Evolutionary conservation across 768 basidiomycete genomes (phyloP), one percentile per base, ranked within the genome.

Genomic region (Krasilnikovozyma curviuscula): DNA sequence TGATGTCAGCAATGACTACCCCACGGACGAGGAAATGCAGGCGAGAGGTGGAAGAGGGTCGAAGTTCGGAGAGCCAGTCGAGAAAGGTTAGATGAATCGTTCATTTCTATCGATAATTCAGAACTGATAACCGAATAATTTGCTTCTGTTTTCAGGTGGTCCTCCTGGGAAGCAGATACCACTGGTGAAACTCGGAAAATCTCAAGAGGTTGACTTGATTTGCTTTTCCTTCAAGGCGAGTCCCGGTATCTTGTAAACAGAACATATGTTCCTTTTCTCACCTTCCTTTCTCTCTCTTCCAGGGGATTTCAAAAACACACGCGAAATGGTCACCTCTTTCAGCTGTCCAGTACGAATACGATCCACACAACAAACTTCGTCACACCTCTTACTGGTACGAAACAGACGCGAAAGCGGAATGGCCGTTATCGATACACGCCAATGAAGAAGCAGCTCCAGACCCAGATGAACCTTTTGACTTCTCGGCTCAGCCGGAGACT

Each of bases 311-410:
- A 3, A 95, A 95, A 69, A 86, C 93, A 63, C 93, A 98, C 61
- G 88, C 93, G 12, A 98, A 98, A 67, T 98, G 91, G 85, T 91
- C 86, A 0, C 91, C 93, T 12, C 83, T 88, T 52, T 82, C 86
- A 1, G 86, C 93, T 7, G 79, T 98, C 16, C 76, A 79, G 7
- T 97, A 91, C 55, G 93, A 98, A 67, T 98, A 98, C 54, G 93
- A 98, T 65, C 93, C 93, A 12, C 74, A 95, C 70, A 98, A 98
- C 68, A 86, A 86, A 64, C 71, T 98, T 28, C 77, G 88, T 45
- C 93, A 98, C 66, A 97, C 93, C 3, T 77, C 81, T 2, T 77
- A 93, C 64, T 97, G 93, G 93, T 84, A 71, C 61, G 93, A 98
- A 55, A 59, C 60, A 25, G 61, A 65, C 49, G 70, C 74, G 55